Evolutionary conservation across 768 basidiomycete genomes (phyloP), one percentile per base, ranked within the genome.

Genomic region (Hebeloma cylindrosporum): DNA sequence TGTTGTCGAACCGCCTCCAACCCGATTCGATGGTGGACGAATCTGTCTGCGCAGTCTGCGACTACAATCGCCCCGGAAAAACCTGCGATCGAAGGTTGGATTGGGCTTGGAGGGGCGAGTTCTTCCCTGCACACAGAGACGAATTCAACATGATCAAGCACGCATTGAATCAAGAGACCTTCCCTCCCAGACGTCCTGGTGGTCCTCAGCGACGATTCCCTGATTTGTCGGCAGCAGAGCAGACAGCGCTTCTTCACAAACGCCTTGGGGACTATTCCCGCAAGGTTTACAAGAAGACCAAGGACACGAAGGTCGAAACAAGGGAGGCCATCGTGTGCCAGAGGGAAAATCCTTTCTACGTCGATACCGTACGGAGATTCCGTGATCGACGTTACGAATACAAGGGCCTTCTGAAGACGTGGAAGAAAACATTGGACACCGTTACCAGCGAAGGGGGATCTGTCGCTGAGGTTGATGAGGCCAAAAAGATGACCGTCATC

Each of bases 71-170:
- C 7, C 94, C 96, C 0, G 92, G 90, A 16, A 99, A 99, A 70
- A 78, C 81, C 8, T 99, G 96, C 65, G 96, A 98, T 61, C 73
- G 96, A 34, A 78, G 89, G 26, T 75, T 99, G 59, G 85, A 92
- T 32, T 99, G 96, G 96, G 94, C 96, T 1, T 99, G 96, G 96
- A 74, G 96, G 62, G 96, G 96, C 43, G 96, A 98, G 58, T 99
- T 85, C 64, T 98, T 98, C 71, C 96, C 96, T 7, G 93, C 96
- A 0, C 89, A 93, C 53, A 74, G 96, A 14, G 96, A 98, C 67
- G 96, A 99, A 60, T 94, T 82, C 66, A 98, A 98, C 70, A 99
- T 99, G 96, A 93, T 99, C 61, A 86, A 85, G 60, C 90, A 96
- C 53, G 96, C 96, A 4, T 71, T 99, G 32, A 93, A 97, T 60